Base-by-base conservation (phyloP, 2,329 filamentous ascomycete genomes). In the Neonectria coccinea region DNA sequence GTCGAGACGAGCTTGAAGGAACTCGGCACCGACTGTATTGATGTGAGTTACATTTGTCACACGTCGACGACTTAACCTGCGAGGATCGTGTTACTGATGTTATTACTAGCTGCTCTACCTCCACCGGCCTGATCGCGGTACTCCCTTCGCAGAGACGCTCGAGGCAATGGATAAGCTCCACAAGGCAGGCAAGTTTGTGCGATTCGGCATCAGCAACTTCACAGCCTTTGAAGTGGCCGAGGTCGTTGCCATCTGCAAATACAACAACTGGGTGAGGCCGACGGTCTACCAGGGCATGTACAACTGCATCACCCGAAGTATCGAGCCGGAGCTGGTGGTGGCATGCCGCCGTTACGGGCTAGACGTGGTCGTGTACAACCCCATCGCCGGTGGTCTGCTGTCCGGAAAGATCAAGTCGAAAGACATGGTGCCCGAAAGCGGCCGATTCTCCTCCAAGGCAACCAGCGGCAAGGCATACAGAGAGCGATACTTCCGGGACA, bases 221-320 rank as follows among this genome's bases (percentile, higher is more conserved):
- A 92, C 93, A 0, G 90, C 93, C 0, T 96, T 91, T 75, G 94
- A 97, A 77, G 92, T 97, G 10, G 93, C 93, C 0, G 94, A 97
- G 80, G 87, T 97, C 10, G 91, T 91, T 62, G 87, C 93, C 78
- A 90, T 89, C 42, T 95, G 92, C 83, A 91, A 91, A 72, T 88
- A 91, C 79, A 90, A 92, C 73, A 87, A 88, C 66, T 97, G 92
- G 92, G 91, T 97, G 16, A 87, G 90, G 42, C 93, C 93, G 1
- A 93, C 91, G 1, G 88, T 97, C 60, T 97, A 93, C 79, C 93
- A 96, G 79, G 94, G 86, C 72, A 95, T 97, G 92, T 95, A 95
- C 80, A 95, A 95, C 78, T 88, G 87, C 62, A 92, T 94, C 70
- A 92, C 89, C 22, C 88, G 93, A 56, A 87, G 86, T 59, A 90